These are phyloP conservation scores for Hysterangium stoloniferum DNA, from an alignment of 768 basidiomycete species.

Conservation along the genomic window DNA sequence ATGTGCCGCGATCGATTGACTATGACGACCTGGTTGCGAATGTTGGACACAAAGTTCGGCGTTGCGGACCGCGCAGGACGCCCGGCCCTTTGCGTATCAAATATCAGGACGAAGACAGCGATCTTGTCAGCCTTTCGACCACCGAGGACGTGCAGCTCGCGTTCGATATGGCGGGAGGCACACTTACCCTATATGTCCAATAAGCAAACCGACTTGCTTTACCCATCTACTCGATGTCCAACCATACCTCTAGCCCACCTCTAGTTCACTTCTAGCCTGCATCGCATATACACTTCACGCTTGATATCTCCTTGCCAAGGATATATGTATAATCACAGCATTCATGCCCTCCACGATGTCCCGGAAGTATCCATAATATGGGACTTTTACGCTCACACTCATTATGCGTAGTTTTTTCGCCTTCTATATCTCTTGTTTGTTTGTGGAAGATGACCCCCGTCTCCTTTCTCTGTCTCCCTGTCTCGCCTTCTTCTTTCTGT, in stretches of 20 bases:
- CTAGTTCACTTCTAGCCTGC: background rate
- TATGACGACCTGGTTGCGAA: constrained; percentile 81
- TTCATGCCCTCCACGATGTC: background rate
- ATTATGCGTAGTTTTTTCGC: background rate
- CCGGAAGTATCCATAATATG: background rate
- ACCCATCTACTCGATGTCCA: background rate
- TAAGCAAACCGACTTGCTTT: constrained; percentile 28
- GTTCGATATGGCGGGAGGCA: constrained; percentile 43
- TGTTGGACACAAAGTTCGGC: constrained; percentile 86
- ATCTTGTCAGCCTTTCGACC: constrained; percentile 78
- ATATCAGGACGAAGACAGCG: constrained; percentile 90
- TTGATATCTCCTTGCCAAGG: constrained; percentile 9
- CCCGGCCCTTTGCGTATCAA: constrained; percentile 79
- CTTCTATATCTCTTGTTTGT: constrained; percentile 6
- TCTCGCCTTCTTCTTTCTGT: background rate
- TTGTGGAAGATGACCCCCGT: too few species aligned
- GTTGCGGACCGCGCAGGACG: constrained; percentile 77
- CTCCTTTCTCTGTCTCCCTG: background rate
- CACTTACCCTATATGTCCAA: constrained; percentile 75
- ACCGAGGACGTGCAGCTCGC: constrained; percentile 95
- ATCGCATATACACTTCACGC: constrained; percentile 8
- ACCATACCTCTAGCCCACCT: background rate
- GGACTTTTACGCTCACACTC: constrained; percentile 3
- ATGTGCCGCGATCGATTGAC: constrained; percentile 72
- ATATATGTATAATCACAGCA: constrained; percentile 7